phyloP scores from a whole-genome alignment of 2,329 filamentous ascomycete genomes.

The Cercospora zeae-maydis region DNA sequence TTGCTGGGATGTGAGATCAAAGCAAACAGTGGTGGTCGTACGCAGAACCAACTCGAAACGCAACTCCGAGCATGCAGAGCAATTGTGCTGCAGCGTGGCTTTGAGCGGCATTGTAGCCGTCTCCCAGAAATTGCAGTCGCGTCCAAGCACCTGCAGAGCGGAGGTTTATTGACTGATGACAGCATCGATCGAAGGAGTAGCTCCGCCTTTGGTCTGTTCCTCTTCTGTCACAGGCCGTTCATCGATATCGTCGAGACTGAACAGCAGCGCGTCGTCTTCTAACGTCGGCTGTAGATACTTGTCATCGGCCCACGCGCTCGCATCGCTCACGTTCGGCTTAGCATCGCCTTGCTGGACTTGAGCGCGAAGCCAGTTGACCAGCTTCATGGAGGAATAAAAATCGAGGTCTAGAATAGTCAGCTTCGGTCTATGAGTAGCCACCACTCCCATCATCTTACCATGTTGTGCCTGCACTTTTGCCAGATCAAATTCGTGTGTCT shows the following conservation, averaged over 20 bases:
- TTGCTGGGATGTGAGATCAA: neutral
- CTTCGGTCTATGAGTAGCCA: neutral
- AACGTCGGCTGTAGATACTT: slow-evolving; percentile 77
- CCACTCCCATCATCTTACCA: slow-evolving; percentile 31
- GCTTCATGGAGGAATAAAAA: slow-evolving; percentile 44
- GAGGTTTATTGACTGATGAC: neutral
- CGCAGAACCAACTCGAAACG: neutral
- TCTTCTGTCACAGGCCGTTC: slow-evolving; percentile 30
- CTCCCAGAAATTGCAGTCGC: neutral
- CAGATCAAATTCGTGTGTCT: slow-evolving; percentile 43
- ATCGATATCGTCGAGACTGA: slow-evolving; percentile 76
- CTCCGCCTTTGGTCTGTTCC: slow-evolving; percentile 11
- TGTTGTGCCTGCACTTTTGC: slow-evolving; percentile 34
- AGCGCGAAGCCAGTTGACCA: slow-evolving; percentile 50
- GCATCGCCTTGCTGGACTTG: slow-evolving; percentile 40
- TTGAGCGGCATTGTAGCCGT: neutral
- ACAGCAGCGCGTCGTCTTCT: slow-evolving; percentile 84
- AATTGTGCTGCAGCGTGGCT: neutral
- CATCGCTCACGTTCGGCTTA: slow-evolving; percentile 56
- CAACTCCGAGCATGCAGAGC: neutral
- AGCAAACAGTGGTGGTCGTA: no score
- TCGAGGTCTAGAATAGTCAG: slow-evolving; percentile 38
- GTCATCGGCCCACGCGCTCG: slow-evolving; percentile 68
- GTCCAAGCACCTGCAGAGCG: neutral
- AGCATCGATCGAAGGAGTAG: slow-evolving; percentile 8